These are phyloP conservation scores for Croton laevigatus DNA, from an alignment of 441 rosid species.

Conservation along the genomic window DNA sequence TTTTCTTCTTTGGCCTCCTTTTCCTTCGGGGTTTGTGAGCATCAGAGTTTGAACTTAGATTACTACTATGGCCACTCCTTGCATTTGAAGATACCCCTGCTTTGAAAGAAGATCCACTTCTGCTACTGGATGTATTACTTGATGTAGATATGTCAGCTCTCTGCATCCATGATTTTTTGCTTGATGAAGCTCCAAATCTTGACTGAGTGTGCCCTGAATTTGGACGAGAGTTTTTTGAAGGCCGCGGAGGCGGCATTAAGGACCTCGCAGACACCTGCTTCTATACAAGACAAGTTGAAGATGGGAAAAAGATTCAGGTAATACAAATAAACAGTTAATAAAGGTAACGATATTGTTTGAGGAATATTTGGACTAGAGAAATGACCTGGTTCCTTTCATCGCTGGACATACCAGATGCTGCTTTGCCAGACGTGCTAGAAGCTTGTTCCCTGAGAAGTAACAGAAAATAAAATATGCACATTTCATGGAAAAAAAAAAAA, in stretches of 20 bases:
- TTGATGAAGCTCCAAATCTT: conserved; percentile 67
- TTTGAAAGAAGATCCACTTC: conserved; percentile 50
- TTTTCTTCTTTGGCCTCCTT: conserved; percentile 95
- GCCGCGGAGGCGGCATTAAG: conserved; percentile 95
- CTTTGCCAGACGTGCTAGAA: conserved; percentile 88
- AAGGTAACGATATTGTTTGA: background rate
- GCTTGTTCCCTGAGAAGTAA: conserved; percentile 71
- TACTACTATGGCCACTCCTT: conserved; percentile 78
- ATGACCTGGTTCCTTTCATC: conserved; percentile 90
- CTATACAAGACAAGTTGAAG: conserved; percentile 29
- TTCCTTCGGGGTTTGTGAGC: conserved; percentile 90
- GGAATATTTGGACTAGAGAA: conserved; percentile 13
- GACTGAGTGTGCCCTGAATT: conserved; percentile 37
- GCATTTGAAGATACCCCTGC: conserved; percentile 51
- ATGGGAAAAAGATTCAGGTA: conserved; percentile 10
- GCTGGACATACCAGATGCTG: conserved; percentile 87
- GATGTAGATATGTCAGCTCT: conserved; percentile 60
- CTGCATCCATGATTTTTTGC: conserved; percentile 46
- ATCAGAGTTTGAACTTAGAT: conserved; percentile 93
- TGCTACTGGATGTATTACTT: conserved; percentile 62
- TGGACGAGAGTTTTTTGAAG: conserved; percentile 42
- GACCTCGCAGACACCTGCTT: conserved; percentile 75
- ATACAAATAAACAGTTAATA: background rate
- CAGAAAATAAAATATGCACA: conserved; percentile 4
- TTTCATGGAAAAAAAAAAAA: conserved; percentile 1